Evolutionary conservation across 805 yeast genomes (phyloP).

Genomic region (Danielia oregonensis): DNA sequence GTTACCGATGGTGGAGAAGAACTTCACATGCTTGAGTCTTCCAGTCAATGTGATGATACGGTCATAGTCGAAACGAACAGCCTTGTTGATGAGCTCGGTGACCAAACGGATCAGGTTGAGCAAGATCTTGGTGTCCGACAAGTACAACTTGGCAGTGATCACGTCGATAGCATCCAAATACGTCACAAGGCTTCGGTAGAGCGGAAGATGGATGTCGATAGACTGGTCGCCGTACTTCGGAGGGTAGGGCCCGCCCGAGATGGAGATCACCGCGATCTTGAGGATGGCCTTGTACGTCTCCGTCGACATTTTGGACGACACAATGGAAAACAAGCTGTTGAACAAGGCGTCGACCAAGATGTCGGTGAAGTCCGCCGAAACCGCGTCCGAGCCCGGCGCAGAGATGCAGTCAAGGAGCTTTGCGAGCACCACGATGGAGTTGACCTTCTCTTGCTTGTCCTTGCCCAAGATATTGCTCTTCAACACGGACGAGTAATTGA

Average conservation of each 20-base stretch:
- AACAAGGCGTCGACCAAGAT: slow-evolving; percentile 41
- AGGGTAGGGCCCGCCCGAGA: slow-evolving; percentile 43
- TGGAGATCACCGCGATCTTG: slow-evolving; percentile 38
- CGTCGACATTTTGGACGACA: slow-evolving; percentile 38
- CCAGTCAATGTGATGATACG: slow-evolving; percentile 43
- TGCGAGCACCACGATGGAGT: slow-evolving; percentile 51
- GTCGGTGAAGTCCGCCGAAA: slow-evolving; percentile 27
- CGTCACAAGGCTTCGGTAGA: slow-evolving; percentile 35
- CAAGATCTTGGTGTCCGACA: slow-evolving; percentile 43
- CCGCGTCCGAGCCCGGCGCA: slow-evolving; percentile 35
- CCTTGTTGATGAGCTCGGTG: slow-evolving; percentile 40
- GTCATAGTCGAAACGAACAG: slow-evolving; percentile 39
- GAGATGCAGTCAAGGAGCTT: slow-evolving; percentile 43
- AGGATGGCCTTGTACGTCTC: slow-evolving; percentile 46
- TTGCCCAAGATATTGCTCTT: slow-evolving; percentile 41
- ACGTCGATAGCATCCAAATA: slow-evolving; percentile 40
- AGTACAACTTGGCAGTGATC: slow-evolving; percentile 39
- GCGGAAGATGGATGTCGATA: slow-evolving; percentile 32
- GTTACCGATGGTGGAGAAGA: slow-evolving; percentile 41
- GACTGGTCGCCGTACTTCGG: slow-evolving; percentile 27
- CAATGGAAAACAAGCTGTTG: slow-evolving; percentile 37
- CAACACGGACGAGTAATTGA: slow-evolving; percentile 34
- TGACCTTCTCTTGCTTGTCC: slow-evolving; percentile 48
- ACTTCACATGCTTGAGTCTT: slow-evolving; percentile 44
- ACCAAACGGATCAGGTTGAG: slow-evolving; percentile 43